Evolutionary conservation across 2,329 filamentous ascomycete species (phyloP).

Genomic region (Colletotrichum zoysiae): DNA sequence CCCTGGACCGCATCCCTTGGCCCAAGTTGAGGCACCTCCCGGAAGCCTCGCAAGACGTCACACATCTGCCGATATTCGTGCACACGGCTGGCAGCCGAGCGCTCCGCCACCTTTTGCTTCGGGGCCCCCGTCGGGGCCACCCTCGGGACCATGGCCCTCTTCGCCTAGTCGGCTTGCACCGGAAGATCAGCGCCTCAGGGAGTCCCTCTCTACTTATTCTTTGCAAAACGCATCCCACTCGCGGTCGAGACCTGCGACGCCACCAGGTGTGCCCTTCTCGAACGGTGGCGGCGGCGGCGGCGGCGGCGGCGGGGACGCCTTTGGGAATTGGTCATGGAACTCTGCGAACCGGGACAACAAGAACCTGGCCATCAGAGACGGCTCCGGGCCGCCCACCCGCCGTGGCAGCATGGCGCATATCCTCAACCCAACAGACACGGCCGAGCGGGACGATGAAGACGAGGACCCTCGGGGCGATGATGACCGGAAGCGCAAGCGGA

Average conservation of each 20-base stretch:
- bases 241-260: slow-evolving; percentile 63
- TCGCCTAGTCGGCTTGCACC: slow-evolving; percentile 64
- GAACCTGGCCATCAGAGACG: slow-evolving; percentile 64
- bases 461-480: slow-evolving; percentile 68
- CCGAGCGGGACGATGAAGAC: slow-evolving; percentile 68
- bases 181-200: slow-evolving; percentile 68
- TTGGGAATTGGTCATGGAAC: slow-evolving; percentile 70
- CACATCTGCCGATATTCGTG: slow-evolving; percentile 94
- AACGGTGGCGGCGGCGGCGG: slow-evolving; percentile 52
- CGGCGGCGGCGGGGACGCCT: slow-evolving; percentile 54
- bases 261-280: slow-evolving; percentile 63
- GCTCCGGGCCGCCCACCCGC: slow-evolving; percentile 68
- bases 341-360: slow-evolving; percentile 64
- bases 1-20: slow-evolving; percentile 73
- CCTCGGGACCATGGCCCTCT: slow-evolving; percentile 65
- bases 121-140: slow-evolving; percentile 62
- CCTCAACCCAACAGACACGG: slow-evolving; percentile 70
- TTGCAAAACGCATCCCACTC: slow-evolving; percentile 58
- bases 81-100: slow-evolving; percentile 80
- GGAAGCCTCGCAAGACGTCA: slow-evolving; percentile 84
- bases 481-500: slow-evolving; percentile 72
- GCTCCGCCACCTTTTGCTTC: slow-evolving; percentile 61
- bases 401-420: slow-evolving; percentile 74
- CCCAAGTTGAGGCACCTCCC: slow-evolving; percentile 72
- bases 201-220: slow-evolving; percentile 69